Evolutionary conservation across 2,329 filamentous ascomycete genomes (phyloP).

Genomic region (Clonostachys chloroleuca): DNA sequence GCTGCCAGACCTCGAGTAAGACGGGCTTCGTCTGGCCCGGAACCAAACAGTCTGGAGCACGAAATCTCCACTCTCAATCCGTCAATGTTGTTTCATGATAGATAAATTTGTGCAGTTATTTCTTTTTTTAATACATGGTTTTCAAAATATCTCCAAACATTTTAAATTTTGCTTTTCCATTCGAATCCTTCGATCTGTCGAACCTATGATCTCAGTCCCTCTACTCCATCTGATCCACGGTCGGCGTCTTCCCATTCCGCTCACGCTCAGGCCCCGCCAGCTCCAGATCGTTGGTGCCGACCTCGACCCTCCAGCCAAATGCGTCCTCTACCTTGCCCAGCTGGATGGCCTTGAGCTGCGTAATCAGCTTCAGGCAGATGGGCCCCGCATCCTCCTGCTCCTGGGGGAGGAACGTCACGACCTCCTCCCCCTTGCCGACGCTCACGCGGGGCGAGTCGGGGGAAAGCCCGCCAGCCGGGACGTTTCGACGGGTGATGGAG

Average conservation of each 20-base stretch:
- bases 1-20: too few species aligned
- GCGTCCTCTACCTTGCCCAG: conserved; percentile 72
- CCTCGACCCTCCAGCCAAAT: conserved; percentile 64
- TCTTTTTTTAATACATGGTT: too few species aligned
- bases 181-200: not conserved
- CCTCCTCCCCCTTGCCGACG: conserved; percentile 33
- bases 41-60: too few species aligned
- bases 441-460: conserved; percentile 30
- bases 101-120: too few species aligned
- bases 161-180: not conserved
- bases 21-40: too few species aligned
- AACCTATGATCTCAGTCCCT: not conserved
- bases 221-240: conserved; percentile 26
- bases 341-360: conserved; percentile 81
- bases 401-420: conserved; percentile 49
- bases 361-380: conserved; percentile 67
- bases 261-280: conserved; percentile 17
- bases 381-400: conserved; percentile 67
- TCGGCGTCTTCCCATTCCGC: conserved; percentile 13
- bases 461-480: conserved; percentile 9
- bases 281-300: conserved; percentile 39
- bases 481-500: conserved; percentile 68
- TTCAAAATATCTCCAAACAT: too few species aligned
- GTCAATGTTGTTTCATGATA: too few species aligned
- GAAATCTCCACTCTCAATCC: too few species aligned